Evolutionary conservation across 1,284 basidiomycete species (phyloP), one percentile per base, ranked within the genome.

Genomic region (Paramarasmius palmivorus): DNA sequence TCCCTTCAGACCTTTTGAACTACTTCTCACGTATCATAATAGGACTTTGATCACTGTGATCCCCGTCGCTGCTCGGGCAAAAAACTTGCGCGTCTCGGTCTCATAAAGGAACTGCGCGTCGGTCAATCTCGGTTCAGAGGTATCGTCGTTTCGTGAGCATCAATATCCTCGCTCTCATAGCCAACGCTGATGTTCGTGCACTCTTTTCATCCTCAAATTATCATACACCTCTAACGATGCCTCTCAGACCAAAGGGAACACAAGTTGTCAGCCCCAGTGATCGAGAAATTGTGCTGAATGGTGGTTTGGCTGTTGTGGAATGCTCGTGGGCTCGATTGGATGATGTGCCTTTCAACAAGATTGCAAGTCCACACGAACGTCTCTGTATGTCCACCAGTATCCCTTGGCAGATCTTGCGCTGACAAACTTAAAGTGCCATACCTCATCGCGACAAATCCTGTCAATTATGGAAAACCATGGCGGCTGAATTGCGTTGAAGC

Each of bases 1-100:
- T 41, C 9, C 17, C 19, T 40, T 14, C 12, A 2, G 32, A 6
- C 38, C 46, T 48, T 46, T 39, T 14, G 19, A 12, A 35, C 45
- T 38, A 40, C 45, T n/a, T 3, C 40, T n/a, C 50, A 34, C 50
- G n/a, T 17, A 47, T 22, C 20, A 17, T 4, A 53, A 20, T 57
- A 94, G 93, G 96, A 98, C 68, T 98, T 99, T 69, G 90, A 93
- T 66, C 96, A 98, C 68, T 98, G 96, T 68, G 95, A 99, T 69
- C 95, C 96, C 0, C 86, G 86, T 49, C 84, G 93, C 35, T 99
- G 96, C 65, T 95, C 93, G 7, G 96, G 96, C 10, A 98, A 98
- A 76, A 96, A 95, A 67, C 83, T 99, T 0, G 78, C 93, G 0
- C 78, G 96, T 4, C 79, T 95, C 19, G 92, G 93, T 1, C 75